Evolutionary conservation across 2,329 filamentous ascomycete species (phyloP).

Genomic region (Coniochaeta prunicola): DNA sequence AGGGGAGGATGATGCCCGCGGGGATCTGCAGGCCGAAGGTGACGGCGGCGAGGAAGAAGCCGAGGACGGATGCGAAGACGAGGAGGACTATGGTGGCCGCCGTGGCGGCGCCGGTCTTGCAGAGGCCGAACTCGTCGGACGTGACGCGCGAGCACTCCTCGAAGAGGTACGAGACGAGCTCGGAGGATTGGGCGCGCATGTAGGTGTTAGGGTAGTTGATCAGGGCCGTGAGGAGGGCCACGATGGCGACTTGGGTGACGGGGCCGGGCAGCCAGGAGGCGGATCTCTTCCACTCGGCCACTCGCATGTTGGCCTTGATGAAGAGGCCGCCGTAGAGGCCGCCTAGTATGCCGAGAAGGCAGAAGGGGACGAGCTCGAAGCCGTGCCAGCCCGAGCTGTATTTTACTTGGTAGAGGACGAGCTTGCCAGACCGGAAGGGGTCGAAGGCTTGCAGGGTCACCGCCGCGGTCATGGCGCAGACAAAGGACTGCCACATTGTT

Average conservation of each 20-base stretch:
- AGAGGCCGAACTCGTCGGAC: conserved; percentile 85
- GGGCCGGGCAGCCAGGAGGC: conserved; percentile 61
- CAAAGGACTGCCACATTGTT: conserved; percentile 99
- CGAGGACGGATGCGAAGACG: conserved; percentile 72
- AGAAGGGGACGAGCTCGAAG: conserved; percentile 87
- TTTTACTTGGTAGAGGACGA: conserved; percentile 92
- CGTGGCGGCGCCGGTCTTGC: conserved; percentile 77
- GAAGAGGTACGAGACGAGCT: conserved; percentile 87
- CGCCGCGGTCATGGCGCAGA: conserved; percentile 97
- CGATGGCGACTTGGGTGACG: conserved; percentile 69
- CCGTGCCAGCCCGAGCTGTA: conserved; percentile 90
- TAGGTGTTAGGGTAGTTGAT: conserved; percentile 96
- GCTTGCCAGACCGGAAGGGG: conserved; percentile 89
- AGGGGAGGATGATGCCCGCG: conserved; percentile 90
- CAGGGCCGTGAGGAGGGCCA: conserved; percentile 75
- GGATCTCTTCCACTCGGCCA: conserved; percentile 73
- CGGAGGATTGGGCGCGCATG: conserved; percentile 86
- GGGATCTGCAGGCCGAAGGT: conserved; percentile 94
- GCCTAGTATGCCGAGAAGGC: conserved; percentile 77
- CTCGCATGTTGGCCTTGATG: conserved; percentile 86
- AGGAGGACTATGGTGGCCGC: conserved; percentile 77
- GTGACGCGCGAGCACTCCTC: conserved; percentile 77
- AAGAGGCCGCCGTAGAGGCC: conserved; percentile 94
- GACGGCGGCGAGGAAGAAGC: conserved; percentile 76
- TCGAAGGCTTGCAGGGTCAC: conserved; percentile 89